Percentiles rank a stretch among this genome's conserved stretches.
These are phyloP conservation scores for Trichothecium sympodiale DNA, from an alignment of 2,329 filamentous ascomycete species.

Conservation along the genomic window DNA sequence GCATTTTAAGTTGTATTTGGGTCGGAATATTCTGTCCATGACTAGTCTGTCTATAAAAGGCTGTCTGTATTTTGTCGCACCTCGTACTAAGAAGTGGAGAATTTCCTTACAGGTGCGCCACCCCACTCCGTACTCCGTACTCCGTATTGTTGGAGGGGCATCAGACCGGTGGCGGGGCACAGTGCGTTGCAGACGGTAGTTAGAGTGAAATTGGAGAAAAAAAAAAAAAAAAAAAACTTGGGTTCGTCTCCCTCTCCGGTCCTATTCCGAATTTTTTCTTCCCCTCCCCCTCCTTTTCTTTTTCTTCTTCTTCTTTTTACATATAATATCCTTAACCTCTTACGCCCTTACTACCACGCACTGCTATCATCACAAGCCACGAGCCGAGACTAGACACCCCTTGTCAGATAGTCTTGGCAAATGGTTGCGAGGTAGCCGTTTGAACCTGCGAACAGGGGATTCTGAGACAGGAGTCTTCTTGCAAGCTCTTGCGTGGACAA, in stretches of 20 bases:
- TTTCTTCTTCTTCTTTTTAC: conserved; percentile 4
- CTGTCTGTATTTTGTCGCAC: too few species aligned
- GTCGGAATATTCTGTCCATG: too few species aligned
- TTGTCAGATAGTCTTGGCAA: conserved; percentile 16
- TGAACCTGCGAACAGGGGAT: conserved; percentile 22
- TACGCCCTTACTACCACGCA: not conserved
- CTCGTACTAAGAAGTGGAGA: too few species aligned
- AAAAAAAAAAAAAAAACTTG: conserved; percentile 4
- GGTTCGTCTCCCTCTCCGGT: not conserved
- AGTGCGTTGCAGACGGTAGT: too few species aligned
- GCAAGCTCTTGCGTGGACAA: conserved; percentile 20
- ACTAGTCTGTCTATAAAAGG: too few species aligned
- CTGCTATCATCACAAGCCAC: conserved; percentile 1
- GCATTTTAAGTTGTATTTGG: too few species aligned
- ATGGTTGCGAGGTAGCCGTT: conserved; percentile 26
- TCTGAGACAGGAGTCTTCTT: conserved; percentile 27
- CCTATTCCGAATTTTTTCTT: conserved; percentile 8
- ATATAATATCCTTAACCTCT: not conserved
- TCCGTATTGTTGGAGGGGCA: too few species aligned
- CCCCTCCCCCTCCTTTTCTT: conserved; percentile 9
- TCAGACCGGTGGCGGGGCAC: too few species aligned
- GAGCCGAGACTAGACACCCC: conserved; percentile 7
- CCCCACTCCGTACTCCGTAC: too few species aligned
- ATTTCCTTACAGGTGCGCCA: too few species aligned
- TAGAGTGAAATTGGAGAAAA: not conserved